These are phyloP conservation scores for Xanthoceras sorbifolium DNA, from an alignment of 345 rosid species.

Conservation along the genomic window DNA sequence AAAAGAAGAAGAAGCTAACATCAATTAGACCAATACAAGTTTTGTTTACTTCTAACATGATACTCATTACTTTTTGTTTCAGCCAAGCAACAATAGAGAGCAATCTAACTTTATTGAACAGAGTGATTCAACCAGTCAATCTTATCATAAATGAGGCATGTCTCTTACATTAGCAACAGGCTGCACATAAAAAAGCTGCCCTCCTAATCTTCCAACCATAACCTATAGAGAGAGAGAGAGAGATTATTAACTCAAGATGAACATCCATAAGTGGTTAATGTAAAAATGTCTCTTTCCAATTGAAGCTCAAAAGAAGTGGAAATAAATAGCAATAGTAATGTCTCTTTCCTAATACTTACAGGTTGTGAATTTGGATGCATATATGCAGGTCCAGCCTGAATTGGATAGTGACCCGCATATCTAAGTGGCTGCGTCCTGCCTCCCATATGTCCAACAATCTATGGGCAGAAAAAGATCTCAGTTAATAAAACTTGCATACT, in stretches of 20 bases:
- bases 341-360: slow-evolving; percentile 35
- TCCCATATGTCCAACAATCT: slow-evolving; percentile 61
- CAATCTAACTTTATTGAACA: slow-evolving; percentile 1
- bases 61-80: neutral
- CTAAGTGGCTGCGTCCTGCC: slow-evolving; percentile 62
- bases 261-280: neutral
- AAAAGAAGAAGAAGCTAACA: neutral
- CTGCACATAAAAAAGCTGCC: slow-evolving; percentile 73
- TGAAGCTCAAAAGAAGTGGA: slow-evolving; percentile 3
- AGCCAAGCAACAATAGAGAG: neutral
- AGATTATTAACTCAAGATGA: slow-evolving; percentile 14
- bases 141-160: neutral
- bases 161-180: slow-evolving; percentile 76
- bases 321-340: neutral
- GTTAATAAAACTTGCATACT: neutral
- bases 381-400: slow-evolving; percentile 61
- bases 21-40: neutral
- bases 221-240: slow-evolving; percentile 43
- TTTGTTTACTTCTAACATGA: neutral
- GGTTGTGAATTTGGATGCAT: slow-evolving; percentile 67
- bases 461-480: slow-evolving; percentile 24
- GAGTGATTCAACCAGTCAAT: slow-evolving; percentile 13
- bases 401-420: slow-evolving; percentile 60
- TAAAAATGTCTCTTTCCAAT: slow-evolving; percentile 1
- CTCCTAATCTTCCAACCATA: slow-evolving; percentile 69